Conservation (phyloP, 805 yeast genomes). For the Kazachstania martiniae region DNA sequence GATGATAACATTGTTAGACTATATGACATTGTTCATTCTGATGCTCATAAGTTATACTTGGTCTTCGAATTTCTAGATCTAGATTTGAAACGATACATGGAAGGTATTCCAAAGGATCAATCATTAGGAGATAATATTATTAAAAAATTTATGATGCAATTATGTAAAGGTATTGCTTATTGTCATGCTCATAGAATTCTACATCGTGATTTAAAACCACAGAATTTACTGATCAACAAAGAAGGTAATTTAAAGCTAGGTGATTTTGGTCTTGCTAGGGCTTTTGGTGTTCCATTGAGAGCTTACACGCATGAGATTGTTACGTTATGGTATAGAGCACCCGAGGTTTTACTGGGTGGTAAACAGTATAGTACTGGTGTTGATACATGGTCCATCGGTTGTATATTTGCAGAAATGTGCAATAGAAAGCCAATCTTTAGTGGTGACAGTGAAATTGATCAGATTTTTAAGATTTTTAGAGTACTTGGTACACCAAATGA, state of each 20-base stretch:
- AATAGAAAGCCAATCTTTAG: conserved; percentile 97
- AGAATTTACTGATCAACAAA: conserved; percentile 75
- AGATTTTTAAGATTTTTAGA: conserved; percentile 80
- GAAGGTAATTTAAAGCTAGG: conserved; percentile 92
- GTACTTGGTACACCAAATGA: conserved; percentile 96
- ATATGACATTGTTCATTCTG: conserved; percentile 94
- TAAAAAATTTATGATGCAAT: conserved; percentile 88
- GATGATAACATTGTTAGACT: conserved; percentile 87
- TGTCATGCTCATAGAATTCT: conserved; percentile 58
- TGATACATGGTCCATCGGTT: conserved; percentile 98
- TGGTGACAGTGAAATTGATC: conserved; percentile 94
- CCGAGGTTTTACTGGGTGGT: conserved; percentile 90
- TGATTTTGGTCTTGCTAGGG: conserved; percentile 94
- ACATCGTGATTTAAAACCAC: conserved; percentile 85
- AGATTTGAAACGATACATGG: conserved; percentile 93
- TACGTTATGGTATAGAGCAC: conserved; percentile 96
- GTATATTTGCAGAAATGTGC: conserved; percentile 96
- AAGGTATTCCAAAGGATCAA: conserved; percentile 71
- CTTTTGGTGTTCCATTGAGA: conserved; percentile 95
- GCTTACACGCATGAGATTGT: conserved; percentile 97
- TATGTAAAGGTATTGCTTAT: conserved; percentile 69
- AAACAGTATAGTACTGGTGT: conserved; percentile 93
- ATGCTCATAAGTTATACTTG: conserved; percentile 75
- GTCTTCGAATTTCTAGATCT: conserved; percentile 92
- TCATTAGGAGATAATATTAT: conserved; percentile 79